These are phyloP conservation scores for Phytophthora fragariae DNA, from an alignment of 352 stramenopile species.

Conservation along the genomic window DNA sequence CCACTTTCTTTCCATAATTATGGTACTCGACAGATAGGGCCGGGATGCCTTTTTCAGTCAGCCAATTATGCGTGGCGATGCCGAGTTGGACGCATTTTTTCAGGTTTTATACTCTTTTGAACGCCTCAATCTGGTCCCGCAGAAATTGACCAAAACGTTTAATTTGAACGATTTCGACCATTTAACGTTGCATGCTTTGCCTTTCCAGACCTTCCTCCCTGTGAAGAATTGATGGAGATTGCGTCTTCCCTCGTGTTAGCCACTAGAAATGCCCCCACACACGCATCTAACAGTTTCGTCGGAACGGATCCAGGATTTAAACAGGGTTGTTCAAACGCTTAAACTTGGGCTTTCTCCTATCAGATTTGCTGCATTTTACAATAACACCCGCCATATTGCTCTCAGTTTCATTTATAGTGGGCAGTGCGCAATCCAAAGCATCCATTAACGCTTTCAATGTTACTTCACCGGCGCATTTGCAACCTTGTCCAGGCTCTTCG, in stretches of 20 bases:
- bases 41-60: neutral
- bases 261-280: neutral
- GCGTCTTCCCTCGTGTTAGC: neutral
- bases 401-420: constrained; percentile 1
- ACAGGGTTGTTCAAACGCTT: constrained; percentile 30
- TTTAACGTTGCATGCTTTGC: neutral
- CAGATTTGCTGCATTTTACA: neutral
- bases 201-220: neutral
- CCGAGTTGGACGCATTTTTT: neutral
- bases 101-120: constrained; percentile 1
- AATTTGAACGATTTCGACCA: neutral
- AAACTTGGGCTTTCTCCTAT: constrained; percentile 12
- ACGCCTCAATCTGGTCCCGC: constrained; percentile 15
- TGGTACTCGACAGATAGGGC: constrained; percentile 2
- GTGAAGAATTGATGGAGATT: neutral
- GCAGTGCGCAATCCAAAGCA: constrained; percentile 6
- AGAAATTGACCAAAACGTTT: constrained; percentile 13
- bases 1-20: neutral
- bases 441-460: constrained; percentile 15
- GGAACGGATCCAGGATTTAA: constrained; percentile 28
- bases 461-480: constrained; percentile 1
- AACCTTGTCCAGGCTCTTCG: neutral
- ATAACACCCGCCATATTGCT: neutral
- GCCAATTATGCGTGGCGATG: constrained; percentile 8
- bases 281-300: constrained; percentile 15